Evolutionary conservation across 2,329 filamentous ascomycete genomes (phyloP).

Genomic region (Fusarium sterilihyphosum): DNA sequence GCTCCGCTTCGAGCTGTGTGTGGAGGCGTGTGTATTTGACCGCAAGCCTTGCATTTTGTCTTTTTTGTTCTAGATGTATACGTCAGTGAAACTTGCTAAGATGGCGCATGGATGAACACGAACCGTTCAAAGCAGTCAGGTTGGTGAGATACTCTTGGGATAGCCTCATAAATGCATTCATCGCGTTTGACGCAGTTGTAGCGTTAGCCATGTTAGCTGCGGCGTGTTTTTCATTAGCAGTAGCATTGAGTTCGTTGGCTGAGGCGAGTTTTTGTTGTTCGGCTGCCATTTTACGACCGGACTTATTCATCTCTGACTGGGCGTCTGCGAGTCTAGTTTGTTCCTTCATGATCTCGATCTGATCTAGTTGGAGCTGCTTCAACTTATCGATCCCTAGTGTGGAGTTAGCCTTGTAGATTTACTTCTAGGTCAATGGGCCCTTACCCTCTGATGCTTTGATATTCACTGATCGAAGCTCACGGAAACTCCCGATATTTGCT

Average conservation of each 20-base stretch:
- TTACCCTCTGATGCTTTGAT: not conserved
- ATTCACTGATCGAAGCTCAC: not conserved
- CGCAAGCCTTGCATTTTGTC: not conserved
- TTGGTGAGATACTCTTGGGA: not conserved
- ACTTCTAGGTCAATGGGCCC: too few species aligned
- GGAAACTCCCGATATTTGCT: not conserved
- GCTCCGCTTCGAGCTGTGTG: rapidly evolving
- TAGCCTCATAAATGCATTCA: not conserved
- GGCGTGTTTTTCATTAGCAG: not conserved
- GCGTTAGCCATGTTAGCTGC: not conserved
- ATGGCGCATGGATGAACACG: rapidly evolving
- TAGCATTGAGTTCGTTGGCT: not conserved
- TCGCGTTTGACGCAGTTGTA: not conserved
- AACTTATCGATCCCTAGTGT: not conserved
- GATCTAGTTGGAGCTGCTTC: not conserved
- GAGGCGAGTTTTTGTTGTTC: not conserved
- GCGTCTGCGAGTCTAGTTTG: not conserved
- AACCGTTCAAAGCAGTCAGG: not conserved
- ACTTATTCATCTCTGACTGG: not conserved
- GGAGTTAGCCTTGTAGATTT: too few species aligned
- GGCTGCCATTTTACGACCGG: rapidly evolving
- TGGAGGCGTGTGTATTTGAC: not conserved
- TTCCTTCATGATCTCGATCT: not conserved
- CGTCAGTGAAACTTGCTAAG: rapidly evolving
- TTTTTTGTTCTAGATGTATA: not conserved